Evolutionary conservation across 176 grass and related monocot genomes (phyloP), one percentile per base, ranked within the genome.

Genomic region (Aegilops umbellulata): DNA sequence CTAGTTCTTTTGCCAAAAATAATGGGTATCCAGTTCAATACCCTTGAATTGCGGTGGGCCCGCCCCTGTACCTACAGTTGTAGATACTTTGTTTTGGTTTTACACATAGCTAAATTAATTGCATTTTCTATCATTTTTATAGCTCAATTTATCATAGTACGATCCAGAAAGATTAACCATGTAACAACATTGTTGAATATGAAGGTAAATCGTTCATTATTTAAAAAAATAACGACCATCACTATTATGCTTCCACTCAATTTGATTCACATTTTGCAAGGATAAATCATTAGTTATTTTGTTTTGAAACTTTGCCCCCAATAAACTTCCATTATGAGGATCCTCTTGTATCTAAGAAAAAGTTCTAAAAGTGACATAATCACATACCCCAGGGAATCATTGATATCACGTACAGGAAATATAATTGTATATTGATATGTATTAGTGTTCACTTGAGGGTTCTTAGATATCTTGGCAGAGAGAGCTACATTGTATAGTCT

Each of bases 81-180:
- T 3, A 71, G 7, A 3, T 14, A 71, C 5, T 41, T 5, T 13
- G 12, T 23, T 13, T 24, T 11, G 3, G 14, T 13, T 71, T 41
- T 71, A 71, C 69, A 71, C 69, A 39, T 71, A 41, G 69, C 68
- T 41, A 71, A 41, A 71, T 71, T 71, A 41, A 71, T 6, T 10
- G 41, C 11, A 42, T 41, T 71, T 24, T 1, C 5, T 24, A 41
- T 23, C 1, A 0, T 6, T 71, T 70, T 14, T 71, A 22, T 70
- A 42, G 22, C 35, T 42, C 36, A 71, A 5, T 24, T 23, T 6
- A 41, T 24, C 35, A 6, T 7, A 0, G 7, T 22, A 57, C 19
- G 0, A 22, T 57, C 10, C 2, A 41, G 39, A 41, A 41, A 7
- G 1, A 25, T 24, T 24, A 15, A 24, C 20, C 20, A 24, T 23